Evolutionary conservation across 2,329 filamentous ascomycete species (phyloP), one percentile per base, ranked within the genome.

Genomic region (Bertia moriformis): DNA sequence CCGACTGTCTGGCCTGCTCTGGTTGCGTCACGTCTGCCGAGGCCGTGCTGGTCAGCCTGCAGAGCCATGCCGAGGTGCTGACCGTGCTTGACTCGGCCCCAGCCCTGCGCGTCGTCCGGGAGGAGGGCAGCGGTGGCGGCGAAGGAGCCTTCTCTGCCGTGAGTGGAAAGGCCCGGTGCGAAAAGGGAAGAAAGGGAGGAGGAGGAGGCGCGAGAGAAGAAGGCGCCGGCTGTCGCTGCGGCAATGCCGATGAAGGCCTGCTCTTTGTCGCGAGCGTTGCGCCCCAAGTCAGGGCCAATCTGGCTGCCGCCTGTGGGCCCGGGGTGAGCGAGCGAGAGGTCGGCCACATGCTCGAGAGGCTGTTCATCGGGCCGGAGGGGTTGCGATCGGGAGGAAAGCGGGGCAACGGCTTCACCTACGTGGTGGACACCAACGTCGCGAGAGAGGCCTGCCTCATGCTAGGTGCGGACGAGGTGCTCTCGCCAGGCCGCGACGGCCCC

Each of bases 21-120:
- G 91, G 91, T 39, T 98, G 91, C 58, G 91, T 98, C 39, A 98
- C 91, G 15, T 94, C 88, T 4, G 91, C 91, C 37, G 91, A 98
- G 62, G 91, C 91, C 14, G 85, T 98, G n/a, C 74, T 98, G 32
- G 87, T 98, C 39, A 91, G 84, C 42, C 63, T 98, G 40, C 91
- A 98, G 60, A 93, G 85, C 48, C 91, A 98, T 58, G 75, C 78
- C 27, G 91, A 98, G 60, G 88, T 98, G 4, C 67, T 98, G 38
- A 74, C 73, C 43, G 81, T 83, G 4, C 71, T 98, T 20, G 86
- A 95, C 54, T 66, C 73, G 3, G 72, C 66, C 13, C 71, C 74
- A 2, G 65, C 61, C 1, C 39, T 57, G n/a, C 22, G 22, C n/a
- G 17, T 36, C 10, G 17, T 36, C 32, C 14, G 14, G 7, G 17